Conservation (phyloP, 768 basidiomycete genomes). For the Strobilomyces confusus region DNA sequence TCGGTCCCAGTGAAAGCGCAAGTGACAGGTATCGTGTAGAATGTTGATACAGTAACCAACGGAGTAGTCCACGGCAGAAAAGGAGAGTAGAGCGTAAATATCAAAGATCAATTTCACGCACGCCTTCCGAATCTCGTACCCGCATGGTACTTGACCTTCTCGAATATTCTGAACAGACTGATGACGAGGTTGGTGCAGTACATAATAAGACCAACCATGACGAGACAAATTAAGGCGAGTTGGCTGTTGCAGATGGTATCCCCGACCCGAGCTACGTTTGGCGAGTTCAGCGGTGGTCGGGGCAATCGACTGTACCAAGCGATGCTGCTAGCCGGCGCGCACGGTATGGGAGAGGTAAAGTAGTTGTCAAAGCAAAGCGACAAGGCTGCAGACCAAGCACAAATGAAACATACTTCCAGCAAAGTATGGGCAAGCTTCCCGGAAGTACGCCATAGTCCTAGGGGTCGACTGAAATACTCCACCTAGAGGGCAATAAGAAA, state of each 20-base stretch:
- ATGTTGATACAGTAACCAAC: neutral
- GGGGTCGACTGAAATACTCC: constrained; percentile 88
- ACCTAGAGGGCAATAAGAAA: constrained; percentile 45
- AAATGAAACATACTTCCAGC: constrained; percentile 85
- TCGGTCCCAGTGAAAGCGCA: neutral
- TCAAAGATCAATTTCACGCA: constrained; percentile 8
- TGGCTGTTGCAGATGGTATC: constrained; percentile 70
- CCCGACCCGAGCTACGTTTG: constrained; percentile 42
- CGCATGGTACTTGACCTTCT: constrained; percentile 78
- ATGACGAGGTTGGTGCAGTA: constrained; percentile 86
- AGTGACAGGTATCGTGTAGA: neutral
- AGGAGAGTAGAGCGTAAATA: neutral
- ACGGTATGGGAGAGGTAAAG: constrained; percentile 82
- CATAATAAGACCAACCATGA: constrained; percentile 71
- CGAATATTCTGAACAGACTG: constrained; percentile 81
- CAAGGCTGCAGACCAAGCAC: constrained; percentile 88
- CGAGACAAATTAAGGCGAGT: constrained; percentile 71
- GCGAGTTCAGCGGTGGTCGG: constrained; percentile 30
- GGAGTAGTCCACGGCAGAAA: neutral
- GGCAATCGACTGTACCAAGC: constrained; percentile 74
- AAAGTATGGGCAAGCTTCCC: constrained; percentile 84
- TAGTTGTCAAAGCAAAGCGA: constrained; percentile 90
- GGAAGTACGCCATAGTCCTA: constrained; percentile 90
- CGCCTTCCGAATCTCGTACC: constrained; percentile 25
- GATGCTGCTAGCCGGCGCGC: constrained; percentile 53